Base-by-base conservation (phyloP, 1,284 basidiomycete species). In the Thelephora terrestris region DNA sequence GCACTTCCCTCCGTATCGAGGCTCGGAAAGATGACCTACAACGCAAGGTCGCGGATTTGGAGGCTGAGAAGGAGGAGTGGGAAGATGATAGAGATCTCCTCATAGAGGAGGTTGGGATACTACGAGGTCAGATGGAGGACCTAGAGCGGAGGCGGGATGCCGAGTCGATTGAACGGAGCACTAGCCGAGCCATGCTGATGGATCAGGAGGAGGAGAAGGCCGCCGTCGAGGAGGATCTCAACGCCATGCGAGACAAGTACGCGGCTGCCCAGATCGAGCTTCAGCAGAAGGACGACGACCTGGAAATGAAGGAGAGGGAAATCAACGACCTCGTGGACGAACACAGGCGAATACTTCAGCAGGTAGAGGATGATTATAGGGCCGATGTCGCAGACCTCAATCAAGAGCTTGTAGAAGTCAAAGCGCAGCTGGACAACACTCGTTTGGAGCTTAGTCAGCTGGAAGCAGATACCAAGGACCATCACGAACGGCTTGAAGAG, bases 261-360 rank as follows among this genome's bases (percentile, higher is more conserved):
- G 84, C 88, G 0, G 85, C 85, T 0, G 75, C 79, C 4, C 74
- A 81, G 57, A 88, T 92, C 53, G 86, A 91, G 62, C 65, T 90
- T 24, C 84, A 88, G 61, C 80, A 86, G 62, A 83, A 78, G 61
- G 88, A 91, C 56, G 85, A 87, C 55, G 89, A 91, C 32, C 64
- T 86, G n/a, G 83, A 86, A 48, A 70, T 80, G 61, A 80, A 83
- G 70, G 72, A 75, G 45, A 70, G 73, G 47, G 86, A 90, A 61
- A 75, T 88, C 36, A 80, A 86, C 6, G 78, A 85, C 34, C 61
- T 87, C 39, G 69, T 83, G 5, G 64, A 64, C 2, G 81, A 88
- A 57, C 83, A 88, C 57, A 73, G 79, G 49, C 71, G 74, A 18
- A 81, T 85, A 44, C 73, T 89, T 4, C 74, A 76, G 21, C 73